Conservation (phyloP, 345 rosid species). For the Litchi chinensis region DNA sequence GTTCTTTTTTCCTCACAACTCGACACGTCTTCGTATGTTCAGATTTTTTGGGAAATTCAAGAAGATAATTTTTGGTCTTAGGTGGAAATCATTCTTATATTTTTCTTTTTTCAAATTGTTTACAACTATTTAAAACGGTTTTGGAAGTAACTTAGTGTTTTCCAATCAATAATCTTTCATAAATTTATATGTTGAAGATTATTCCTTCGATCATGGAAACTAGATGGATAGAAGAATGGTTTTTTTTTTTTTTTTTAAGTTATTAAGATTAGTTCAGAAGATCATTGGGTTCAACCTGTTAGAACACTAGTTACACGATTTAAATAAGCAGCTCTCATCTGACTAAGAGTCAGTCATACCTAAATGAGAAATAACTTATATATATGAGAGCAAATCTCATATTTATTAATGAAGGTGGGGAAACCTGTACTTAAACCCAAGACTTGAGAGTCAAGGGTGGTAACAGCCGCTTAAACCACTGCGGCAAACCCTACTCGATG, state of each 20-base stretch:
- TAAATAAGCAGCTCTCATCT: too few relatives aligned
- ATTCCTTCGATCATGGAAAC: slow-evolving; percentile 1
- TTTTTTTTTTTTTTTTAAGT: not conserved
- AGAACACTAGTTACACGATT: too few relatives aligned
- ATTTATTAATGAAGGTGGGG: too few relatives aligned
- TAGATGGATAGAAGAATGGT: not conserved
- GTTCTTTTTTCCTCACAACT: not conserved
- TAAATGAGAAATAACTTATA: too few relatives aligned
- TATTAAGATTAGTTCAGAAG: too few relatives aligned
- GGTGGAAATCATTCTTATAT: not conserved
- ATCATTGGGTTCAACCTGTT: too few relatives aligned
- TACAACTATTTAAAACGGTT: not conserved
- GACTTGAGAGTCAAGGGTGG: too few relatives aligned
- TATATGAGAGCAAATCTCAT: too few relatives aligned
- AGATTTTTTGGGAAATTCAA: not conserved
- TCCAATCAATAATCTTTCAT: not conserved
- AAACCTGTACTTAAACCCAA: too few relatives aligned
- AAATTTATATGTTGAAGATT: not conserved
- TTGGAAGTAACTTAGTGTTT: not conserved
- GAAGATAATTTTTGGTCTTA: not conserved
- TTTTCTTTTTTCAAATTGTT: not conserved
- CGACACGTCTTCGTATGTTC: not conserved
- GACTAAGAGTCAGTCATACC: too few relatives aligned
- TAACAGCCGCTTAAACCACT: too few relatives aligned
- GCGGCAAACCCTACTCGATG: too few relatives aligned